A percentile compares a stretch with the other conserved stretches of the same genome.
phyloP scores from a whole-genome alignment of 148 eudicot genomes.

The Rhododendron molle region DNA sequence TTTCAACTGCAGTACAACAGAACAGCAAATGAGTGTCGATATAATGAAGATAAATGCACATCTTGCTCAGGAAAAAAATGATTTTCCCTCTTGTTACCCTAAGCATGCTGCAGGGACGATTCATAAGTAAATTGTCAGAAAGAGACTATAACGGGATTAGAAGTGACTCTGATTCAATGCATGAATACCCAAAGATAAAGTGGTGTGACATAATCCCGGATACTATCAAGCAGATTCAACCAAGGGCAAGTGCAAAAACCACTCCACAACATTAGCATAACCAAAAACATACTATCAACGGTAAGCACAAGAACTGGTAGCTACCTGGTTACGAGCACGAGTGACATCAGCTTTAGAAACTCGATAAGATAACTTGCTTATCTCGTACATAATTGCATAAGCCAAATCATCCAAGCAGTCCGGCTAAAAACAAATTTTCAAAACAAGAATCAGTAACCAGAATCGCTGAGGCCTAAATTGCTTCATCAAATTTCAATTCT shows the following conservation, averaged over 20 bases:
- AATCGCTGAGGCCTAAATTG: neutral
- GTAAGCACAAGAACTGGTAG: conserved; percentile 1
- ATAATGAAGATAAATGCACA: neutral
- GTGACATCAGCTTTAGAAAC: conserved; percentile 77
- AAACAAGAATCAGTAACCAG: neutral
- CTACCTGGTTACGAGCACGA: conserved; percentile 85
- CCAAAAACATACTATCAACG: neutral
- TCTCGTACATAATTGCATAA: conserved; percentile 68
- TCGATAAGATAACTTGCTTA: conserved; percentile 68
- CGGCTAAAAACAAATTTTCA: conserved; percentile 44
- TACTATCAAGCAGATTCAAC: neutral
- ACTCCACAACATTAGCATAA: neutral
- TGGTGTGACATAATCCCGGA: neutral
- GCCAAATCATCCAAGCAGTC: conserved; percentile 85
- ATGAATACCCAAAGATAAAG: neutral
- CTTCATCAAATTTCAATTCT: neutral
- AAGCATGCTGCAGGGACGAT: neutral
- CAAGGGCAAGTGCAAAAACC: conserved; percentile 3
- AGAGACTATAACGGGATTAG: neutral
- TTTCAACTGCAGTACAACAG: conserved; percentile 51
- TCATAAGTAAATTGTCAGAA: neutral
- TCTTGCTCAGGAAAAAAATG: neutral
- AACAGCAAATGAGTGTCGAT: neutral
- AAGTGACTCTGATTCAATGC: neutral
- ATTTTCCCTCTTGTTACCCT: neutral